Conservation (phyloP, 2,329 filamentous ascomycete genomes). For the Arthrobotrys sphaeroides region DNA sequence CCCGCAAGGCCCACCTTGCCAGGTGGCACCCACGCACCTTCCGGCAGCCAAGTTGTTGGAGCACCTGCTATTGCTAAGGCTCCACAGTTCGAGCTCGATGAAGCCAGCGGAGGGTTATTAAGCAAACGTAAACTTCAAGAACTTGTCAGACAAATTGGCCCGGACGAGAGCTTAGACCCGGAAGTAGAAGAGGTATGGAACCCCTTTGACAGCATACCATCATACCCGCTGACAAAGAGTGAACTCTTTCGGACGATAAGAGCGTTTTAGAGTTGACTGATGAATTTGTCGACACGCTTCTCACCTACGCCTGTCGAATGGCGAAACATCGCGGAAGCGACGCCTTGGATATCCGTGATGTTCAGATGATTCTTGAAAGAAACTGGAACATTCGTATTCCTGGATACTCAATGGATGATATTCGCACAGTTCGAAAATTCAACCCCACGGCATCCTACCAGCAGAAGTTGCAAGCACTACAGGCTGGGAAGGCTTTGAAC, state of each 20-base stretch:
- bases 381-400: constrained; percentile 92
- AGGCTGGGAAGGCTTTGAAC: constrained; percentile 80
- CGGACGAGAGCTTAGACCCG: constrained; percentile 81
- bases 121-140: constrained; percentile 98
- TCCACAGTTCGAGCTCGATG: constrained; percentile 85
- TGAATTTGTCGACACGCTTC: constrained; percentile 91
- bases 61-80: constrained; percentile 85
- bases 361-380: constrained; percentile 83
- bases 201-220: neutral
- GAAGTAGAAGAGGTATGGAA: constrained; percentile 87
- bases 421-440: constrained; percentile 91
- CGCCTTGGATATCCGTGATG: constrained; percentile 85
- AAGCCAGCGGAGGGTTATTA: constrained; percentile 90
- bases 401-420: constrained; percentile 91
- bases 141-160: constrained; percentile 88
- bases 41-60: constrained; percentile 80
- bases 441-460: constrained; percentile 90
- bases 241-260: constrained; percentile 63
- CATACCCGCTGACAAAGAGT: constrained; percentile 13
- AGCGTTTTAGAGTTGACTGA: constrained; percentile 89
- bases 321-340: constrained; percentile 92
- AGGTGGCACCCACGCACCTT: constrained; percentile 75
- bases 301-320: constrained; percentile 85
- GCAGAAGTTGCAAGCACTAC: constrained; percentile 95
- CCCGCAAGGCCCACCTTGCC: constrained; percentile 81